These are phyloP conservation scores for Spergularia azorica DNA, from an alignment of 179 eudicot genomes.

Conservation along the genomic window DNA sequence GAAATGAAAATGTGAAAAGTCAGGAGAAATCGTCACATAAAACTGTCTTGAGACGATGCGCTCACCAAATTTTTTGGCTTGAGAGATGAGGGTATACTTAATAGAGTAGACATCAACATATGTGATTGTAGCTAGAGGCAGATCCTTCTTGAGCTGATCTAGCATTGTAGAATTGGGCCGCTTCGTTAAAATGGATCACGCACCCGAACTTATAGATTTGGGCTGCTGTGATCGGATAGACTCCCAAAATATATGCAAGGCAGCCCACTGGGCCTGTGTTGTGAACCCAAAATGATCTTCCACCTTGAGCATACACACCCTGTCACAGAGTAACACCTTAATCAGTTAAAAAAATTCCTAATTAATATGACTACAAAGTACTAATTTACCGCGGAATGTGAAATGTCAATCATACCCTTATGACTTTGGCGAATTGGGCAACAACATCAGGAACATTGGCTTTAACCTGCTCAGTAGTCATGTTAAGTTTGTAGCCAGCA, in stretches of 20 bases:
- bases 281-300: conserved; percentile 90
- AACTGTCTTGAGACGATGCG: background rate
- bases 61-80: conserved; percentile 59
- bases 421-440: conserved; percentile 46
- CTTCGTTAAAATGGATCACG: conserved; percentile 55
- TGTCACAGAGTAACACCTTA: conserved; percentile 19
- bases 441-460: conserved; percentile 64
- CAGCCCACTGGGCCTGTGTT: conserved; percentile 94
- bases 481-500: conserved; percentile 62
- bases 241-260: conserved; percentile 57
- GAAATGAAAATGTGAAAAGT: too few relatives aligned
- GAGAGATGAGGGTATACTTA: conserved; percentile 54
- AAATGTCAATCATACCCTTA: conserved; percentile 48
- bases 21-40: too few relatives aligned
- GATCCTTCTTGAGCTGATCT: conserved; percentile 52
- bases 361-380: too few relatives aligned
- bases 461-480: conserved; percentile 64
- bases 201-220: conserved; percentile 66
- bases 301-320: conserved; percentile 66
- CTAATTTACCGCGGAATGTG: background rate
- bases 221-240: conserved; percentile 37
- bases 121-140: conserved; percentile 68
- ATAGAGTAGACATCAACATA: conserved; percentile 77
- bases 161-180: conserved; percentile 61
- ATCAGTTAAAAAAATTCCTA: background rate